phyloP scores from a whole-genome alignment of 176 grass and related monocot species.

The Musa beccarii region DNA sequence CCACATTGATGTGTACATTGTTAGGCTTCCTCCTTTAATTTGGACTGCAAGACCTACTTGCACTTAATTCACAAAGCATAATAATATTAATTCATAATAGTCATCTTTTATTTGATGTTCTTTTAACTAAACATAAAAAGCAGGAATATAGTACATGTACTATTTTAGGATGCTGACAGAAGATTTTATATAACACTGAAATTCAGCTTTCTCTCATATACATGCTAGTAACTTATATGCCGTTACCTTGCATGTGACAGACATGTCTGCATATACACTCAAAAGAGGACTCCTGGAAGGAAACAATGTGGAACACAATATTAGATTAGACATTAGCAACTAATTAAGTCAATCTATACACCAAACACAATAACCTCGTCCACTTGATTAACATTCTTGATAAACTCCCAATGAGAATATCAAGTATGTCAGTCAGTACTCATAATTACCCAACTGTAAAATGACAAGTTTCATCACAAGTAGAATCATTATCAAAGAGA shows the following conservation, averaged over 20 bases:
- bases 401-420: too few relatives aligned
- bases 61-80: neutral
- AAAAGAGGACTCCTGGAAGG: constrained; percentile 81
- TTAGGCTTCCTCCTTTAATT: neutral
- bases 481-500: too few relatives aligned
- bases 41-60: neutral
- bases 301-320: constrained; percentile 5
- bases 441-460: too few relatives aligned
- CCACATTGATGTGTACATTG: too few relatives aligned
- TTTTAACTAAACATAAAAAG: neutral
- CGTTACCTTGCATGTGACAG: constrained; percentile 86
- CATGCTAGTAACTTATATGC: neutral
- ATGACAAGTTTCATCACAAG: too few relatives aligned
- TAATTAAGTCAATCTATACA: neutral
- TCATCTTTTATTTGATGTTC: neutral
- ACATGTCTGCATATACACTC: constrained; percentile 99
- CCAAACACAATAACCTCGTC: neutral
- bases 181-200: neutral
- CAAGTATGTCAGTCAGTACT: too few relatives aligned
- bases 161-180: neutral
- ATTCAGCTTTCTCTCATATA: neutral
- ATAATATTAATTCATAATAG: neutral
- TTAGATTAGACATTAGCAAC: constrained; percentile 20
- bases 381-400: neutral
- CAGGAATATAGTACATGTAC: neutral